Conservation (phyloP, 2,329 filamentous ascomycete species). For the Cordyceps cicadae region DNA sequence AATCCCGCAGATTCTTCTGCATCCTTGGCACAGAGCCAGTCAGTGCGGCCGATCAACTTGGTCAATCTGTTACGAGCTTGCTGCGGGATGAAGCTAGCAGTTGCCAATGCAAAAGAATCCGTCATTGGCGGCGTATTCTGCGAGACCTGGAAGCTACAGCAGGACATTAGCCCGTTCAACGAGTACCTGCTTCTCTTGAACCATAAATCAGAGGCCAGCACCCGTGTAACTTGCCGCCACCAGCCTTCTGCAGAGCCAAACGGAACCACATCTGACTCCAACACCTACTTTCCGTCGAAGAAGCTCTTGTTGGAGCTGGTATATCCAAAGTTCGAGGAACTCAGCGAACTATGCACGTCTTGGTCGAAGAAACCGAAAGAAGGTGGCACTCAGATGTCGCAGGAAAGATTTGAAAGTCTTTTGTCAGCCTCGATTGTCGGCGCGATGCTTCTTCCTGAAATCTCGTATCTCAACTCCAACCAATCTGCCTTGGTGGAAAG, state of each 20-base stretch:
- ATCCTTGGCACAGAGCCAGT: conserved; percentile 21
- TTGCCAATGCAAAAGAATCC: conserved; percentile 23
- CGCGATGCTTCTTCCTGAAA: conserved; percentile 38
- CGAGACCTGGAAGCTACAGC: conserved; percentile 39
- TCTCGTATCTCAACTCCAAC: conserved; percentile 38
- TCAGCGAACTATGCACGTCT: conserved; percentile 36
- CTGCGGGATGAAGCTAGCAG: conserved; percentile 42
- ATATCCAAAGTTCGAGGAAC: conserved; percentile 42
- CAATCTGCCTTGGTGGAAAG: conserved; percentile 42
- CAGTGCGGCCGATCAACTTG: conserved; percentile 57
- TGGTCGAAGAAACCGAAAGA: conserved; percentile 40
- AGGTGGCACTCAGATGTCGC: conserved; percentile 40
- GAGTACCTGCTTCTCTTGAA: conserved; percentile 49
- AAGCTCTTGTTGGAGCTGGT: conserved; percentile 47
- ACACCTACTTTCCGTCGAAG: conserved; percentile 33
- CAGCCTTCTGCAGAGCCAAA: conserved; percentile 10
- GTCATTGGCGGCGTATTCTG: conserved; percentile 40
- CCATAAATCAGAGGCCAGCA: conserved; percentile 11
- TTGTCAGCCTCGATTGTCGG: conserved; percentile 39
- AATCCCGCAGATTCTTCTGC: conserved; percentile 41
- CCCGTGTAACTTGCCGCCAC: not conserved
- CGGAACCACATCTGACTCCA: conserved; percentile 22
- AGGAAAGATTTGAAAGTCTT: conserved; percentile 45
- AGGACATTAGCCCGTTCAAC: conserved; percentile 35
- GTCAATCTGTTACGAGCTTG: conserved; percentile 62